Base-by-base conservation (phyloP, 331 rosid species). In the Malus hybrid region DNA sequence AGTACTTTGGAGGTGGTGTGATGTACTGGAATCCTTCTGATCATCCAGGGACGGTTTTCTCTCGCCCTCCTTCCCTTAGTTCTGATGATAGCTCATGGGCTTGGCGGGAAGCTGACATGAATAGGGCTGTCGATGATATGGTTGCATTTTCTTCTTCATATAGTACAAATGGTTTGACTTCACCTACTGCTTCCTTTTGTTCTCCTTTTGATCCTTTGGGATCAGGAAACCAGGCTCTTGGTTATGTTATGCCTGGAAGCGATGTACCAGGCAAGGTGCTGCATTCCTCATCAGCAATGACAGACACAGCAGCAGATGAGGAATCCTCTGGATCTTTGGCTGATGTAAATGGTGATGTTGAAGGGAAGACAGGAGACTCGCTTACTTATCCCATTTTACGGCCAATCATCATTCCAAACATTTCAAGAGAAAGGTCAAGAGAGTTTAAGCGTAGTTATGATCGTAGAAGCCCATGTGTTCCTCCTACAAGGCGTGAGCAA, bases 1-100 rank as follows among this genome's bases (percentile, higher is more conserved):
- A 95, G 76, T 84, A 89, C 82, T 95, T 95, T 82, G 99, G 99
- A 20, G 97, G 93, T 44, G 99, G 99, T 68, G 87, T 92, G 68
- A 95, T 95, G 99, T 95, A 95, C 81, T 95, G 99, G 99, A 82
- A 92, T 77, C 84, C 99, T 86, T 90, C 99, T 70, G 99, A 95
- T 67, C 82, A 85, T 83, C 89, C 94, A 29, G 93, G 90, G 75
- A 77, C 87, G 14, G 97, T 96, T 74, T 92, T 95, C 87, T 95
- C 99, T 64, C 92, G 97, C 36, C 97, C 99, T 69, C 99, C 97
- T 29, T 95, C 97, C 57, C 99, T 92, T 70, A 92, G 99, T 82
- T 95, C 97, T 68, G 97, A 95, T 83, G 99, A 95, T 84, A 92
- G 99, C 85, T 73, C 87, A 68, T 95, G 96, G 99, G 96, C 97